Evolutionary conservation across 768 basidiomycete species (phyloP).

Genomic region (Leccinellum luteum): DNA sequence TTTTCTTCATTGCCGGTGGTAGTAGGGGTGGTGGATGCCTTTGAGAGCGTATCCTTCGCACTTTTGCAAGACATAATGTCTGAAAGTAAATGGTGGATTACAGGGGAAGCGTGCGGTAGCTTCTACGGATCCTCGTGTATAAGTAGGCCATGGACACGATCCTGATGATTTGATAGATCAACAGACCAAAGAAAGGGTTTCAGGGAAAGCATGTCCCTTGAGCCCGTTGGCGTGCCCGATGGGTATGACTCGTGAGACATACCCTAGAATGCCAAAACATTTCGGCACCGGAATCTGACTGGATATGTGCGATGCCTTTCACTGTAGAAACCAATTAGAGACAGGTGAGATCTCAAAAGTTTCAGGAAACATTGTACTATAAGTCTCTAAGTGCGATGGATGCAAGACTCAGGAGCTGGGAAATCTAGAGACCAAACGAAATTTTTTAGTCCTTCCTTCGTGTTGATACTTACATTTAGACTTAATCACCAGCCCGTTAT

Average conservation of each 20-base stretch:
- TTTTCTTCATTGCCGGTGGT: slow-evolving; percentile 2
- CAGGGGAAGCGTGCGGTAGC: not conserved
- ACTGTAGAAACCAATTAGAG: not conserved
- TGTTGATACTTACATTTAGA: not conserved
- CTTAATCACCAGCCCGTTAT: not conserved
- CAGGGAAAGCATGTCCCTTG: not conserved
- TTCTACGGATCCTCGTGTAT: slow-evolving; percentile 1
- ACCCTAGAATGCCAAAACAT: not conserved
- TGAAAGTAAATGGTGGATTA: not conserved
- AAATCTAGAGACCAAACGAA: no score
- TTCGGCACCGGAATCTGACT: not conserved
- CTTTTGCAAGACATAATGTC: slow-evolving; percentile 12
- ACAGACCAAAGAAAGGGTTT: not conserved
- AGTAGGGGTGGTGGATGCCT: not conserved
- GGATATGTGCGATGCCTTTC: not conserved
- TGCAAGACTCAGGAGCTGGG: not conserved
- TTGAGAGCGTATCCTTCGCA: not conserved
- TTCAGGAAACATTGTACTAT: not conserved
- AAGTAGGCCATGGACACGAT: slow-evolving; percentile 11
- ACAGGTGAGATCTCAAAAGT: not conserved
- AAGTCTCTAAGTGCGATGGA: not conserved
- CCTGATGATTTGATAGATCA: not conserved
- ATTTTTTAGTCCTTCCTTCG: not conserved
- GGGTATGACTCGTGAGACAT: not conserved
- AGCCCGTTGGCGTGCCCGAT: not conserved